Evolutionary conservation across 2,329 filamentous ascomycete genomes (phyloP), one percentile per base, ranked within the genome.

Genomic region (Trichoderma sp.): DNA sequence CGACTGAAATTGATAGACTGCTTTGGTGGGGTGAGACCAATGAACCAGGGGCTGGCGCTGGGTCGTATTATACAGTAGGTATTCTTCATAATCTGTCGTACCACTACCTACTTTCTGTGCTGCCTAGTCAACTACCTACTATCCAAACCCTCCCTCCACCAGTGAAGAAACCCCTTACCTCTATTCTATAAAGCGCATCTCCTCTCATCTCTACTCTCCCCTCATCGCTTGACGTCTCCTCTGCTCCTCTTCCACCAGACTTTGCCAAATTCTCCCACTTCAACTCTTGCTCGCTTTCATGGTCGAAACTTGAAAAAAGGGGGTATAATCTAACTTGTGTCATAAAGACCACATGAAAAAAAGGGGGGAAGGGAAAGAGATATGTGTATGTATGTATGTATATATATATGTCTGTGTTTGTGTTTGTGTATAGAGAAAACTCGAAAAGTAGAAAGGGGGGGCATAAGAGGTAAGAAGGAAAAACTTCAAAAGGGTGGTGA

Each of bases 291-390:
- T 39, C 14, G 34, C 34, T 14, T 39, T 12, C 34, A 39, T 14
- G 12, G 3, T 14, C 14, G 34, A 14, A 39, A 39, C 10, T 39
- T 14, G 34, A 39, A 39, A 39, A 39, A 52, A 44, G 55, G 62
- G 63, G 63, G 63, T 65, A 65, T 65, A 65, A 65, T 65, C 63
- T 60, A 65, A 61, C 45, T 61, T 14, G 12, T 26, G 47, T 60
- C 56, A 26, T 50, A 34, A 51, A 51, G 47, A 48, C 61, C 61
- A 50, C 44, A 57, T 52, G 34, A 39, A 39, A 39, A 39, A 24
- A 14, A 10, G 34, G 9, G 34, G 34, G 14, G 61, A 61, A 60
- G 56, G 55, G 63, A 61, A 63, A 48, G 50, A 41, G 43, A 61
- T 47, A 39, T 47, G 47, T 59, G 19, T 26, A 47, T 55, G 24